Base-by-base conservation (phyloP, 169 alveolate species). In the Cryptosporidium xiaoi region DNA sequence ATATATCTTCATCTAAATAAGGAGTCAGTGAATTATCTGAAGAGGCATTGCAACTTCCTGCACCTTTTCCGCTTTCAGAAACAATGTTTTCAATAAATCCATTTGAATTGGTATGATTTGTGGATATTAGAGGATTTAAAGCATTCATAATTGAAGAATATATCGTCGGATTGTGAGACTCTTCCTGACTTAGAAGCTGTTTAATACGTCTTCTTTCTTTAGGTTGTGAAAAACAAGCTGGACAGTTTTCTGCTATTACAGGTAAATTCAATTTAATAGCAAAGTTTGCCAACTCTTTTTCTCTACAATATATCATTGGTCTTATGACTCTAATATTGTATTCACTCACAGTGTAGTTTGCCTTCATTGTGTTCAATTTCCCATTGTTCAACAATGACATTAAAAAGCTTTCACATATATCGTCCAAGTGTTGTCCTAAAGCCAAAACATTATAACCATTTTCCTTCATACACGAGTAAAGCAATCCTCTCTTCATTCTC, bases 201-300 rank as follows among this genome's bases (percentile, higher is more conserved):
- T 77, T 77, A 16, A 77, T 34, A 8, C 27, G 69, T 46, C 87
- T 77, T 77, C 97, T 92, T 90, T 96, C 98, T 82, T 95, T 95
- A 5, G 99, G 98, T 29, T 96, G 96, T 31, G 97, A 95, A 56
- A 97, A 97, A 82, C 99, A 97, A 24, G 98, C 99, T 1, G 99
- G 99, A 64, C 99, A 97, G 92, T 97, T 97, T 58, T 97, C 99
- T 48, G 95, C 91, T 13, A 97, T 95, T 46, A 97, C 94, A 15
- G 99, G 99, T 56, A 96, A 93, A 82, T 94, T 82, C 24, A 82
- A 66, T 71, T 93, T 91, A 46, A 84, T 82, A 24, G 97, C 95
- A 90, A 97, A 97, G 40, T 91, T 94, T 65, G 94, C 96, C 31
- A 95, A 84, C 13, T 92, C 90, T 64, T 83, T 92, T 84, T 97